Conservation (phyloP, 345 rosid genomes). For the Eucalyptus regnans region DNA sequence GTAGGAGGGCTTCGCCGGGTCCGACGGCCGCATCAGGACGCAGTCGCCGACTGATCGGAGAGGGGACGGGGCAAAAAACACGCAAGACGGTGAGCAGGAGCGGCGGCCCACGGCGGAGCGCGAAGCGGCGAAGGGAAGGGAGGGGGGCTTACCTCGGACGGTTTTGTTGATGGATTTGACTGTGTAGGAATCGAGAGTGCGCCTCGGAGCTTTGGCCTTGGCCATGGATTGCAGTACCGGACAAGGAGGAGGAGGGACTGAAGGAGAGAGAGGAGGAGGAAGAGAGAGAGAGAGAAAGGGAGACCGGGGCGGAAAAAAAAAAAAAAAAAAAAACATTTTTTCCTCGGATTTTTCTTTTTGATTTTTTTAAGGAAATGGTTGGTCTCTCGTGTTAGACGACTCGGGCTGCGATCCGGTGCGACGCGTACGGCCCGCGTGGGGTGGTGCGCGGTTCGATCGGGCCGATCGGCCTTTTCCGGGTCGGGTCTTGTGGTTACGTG, state of each 20-base stretch:
- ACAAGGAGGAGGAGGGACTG: background rate
- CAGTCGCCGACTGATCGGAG: conserved; percentile 62
- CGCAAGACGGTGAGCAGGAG: too few species aligned
- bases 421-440: background rate
- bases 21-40: conserved; percentile 91
- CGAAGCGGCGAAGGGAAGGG: background rate
- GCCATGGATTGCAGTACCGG: conserved; percentile 34
- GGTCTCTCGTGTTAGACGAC: background rate
- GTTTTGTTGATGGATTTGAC: conserved; percentile 68
- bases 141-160: conserved; percentile 38
- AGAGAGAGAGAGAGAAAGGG: background rate
- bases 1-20: conserved; percentile 71
- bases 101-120: too few species aligned
- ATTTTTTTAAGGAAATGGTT: background rate
- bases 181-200: conserved; percentile 62
- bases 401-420: background rate
- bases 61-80: too few species aligned
- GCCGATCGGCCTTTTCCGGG: background rate
- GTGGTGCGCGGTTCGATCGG: background rate
- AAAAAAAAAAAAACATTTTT: background rate
- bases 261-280: background rate
- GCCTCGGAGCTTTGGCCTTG: conserved; percentile 64
- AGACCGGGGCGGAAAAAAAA: background rate
- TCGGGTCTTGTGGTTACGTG: background rate
- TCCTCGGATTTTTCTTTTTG: background rate